A percentile compares a stretch with the other conserved stretches of the same genome.
These are phyloP conservation scores for Arbutus unedo DNA, from an alignment of 148 eudicot genomes.

Conservation along the genomic window DNA sequence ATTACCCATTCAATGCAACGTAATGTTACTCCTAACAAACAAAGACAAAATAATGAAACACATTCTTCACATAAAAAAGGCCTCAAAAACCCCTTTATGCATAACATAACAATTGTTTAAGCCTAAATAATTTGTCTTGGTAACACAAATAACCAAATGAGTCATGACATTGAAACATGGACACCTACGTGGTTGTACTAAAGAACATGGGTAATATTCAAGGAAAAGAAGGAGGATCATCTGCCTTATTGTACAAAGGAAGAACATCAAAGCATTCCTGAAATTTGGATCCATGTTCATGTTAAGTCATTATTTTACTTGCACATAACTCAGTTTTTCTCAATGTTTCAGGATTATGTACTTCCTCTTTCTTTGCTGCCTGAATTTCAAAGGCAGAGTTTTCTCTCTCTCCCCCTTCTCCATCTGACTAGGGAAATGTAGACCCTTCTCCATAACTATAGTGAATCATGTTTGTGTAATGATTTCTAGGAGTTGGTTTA, in stretches of 20 bases:
- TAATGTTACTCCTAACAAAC: not conserved
- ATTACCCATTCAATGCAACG: not conserved
- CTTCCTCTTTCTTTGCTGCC: not conserved
- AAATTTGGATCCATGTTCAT: too few relatives aligned
- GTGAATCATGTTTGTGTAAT: too few relatives aligned
- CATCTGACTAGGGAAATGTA: not conserved
- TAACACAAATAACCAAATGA: not conserved
- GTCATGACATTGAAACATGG: not conserved
- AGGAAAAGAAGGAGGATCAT: not conserved
- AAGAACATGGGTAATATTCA: not conserved
- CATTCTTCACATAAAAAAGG: not conserved
- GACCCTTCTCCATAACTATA: not conserved
- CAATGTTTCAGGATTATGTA: not conserved
- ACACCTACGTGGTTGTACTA: not conserved
- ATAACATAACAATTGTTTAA: not conserved
- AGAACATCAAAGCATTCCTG: too few relatives aligned
- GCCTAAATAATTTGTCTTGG: not conserved
- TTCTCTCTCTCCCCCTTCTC: not conserved
- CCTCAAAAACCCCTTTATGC: not conserved
- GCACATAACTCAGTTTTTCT: not conserved
- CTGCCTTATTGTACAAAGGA: not conserved
- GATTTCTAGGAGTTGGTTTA: too few relatives aligned
- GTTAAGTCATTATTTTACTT: too few relatives aligned
- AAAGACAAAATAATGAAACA: not conserved
- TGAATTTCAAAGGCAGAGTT: not conserved